A percentile compares a stretch with the other conserved stretches of the same genome.
Conservation (phyloP, 2,329 filamentous ascomycete genomes). For the Keithomyces neogunnii region DNA sequence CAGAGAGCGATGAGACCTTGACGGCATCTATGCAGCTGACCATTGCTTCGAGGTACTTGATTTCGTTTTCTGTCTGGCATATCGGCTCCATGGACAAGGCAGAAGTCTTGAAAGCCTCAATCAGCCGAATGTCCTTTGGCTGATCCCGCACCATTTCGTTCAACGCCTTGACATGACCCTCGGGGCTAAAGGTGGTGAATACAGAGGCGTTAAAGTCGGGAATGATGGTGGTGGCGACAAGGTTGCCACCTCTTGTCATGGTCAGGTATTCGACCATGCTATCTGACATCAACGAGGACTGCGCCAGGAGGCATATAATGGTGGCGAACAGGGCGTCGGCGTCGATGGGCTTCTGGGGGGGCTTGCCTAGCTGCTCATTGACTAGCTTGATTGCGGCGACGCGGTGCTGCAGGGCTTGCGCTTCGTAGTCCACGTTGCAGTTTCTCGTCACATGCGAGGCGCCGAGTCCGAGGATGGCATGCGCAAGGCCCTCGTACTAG, state of each 20-base stretch:
- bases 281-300: constrained; percentile 27
- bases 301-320: constrained; percentile 25
- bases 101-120: constrained; percentile 13
- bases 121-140: constrained; percentile 12
- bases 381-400: constrained; percentile 25
- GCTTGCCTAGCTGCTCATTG: constrained; percentile 21
- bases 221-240: constrained; percentile 16
- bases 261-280: constrained; percentile 30
- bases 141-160: constrained; percentile 13
- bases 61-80: constrained; percentile 11
- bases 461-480: constrained; percentile 28
- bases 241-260: constrained; percentile 23
- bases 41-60: constrained; percentile 13
- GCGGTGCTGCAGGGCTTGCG: constrained; percentile 26
- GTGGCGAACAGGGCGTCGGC: constrained; percentile 28
- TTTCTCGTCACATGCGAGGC: constrained; percentile 27
- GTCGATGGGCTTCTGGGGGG: constrained; percentile 18
- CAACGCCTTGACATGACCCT: constrained; percentile 18
- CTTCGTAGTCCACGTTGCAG: constrained; percentile 16
- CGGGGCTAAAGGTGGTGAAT: constrained; percentile 14
- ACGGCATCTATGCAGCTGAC: constrained; percentile 9
- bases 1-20: constrained; percentile 11
- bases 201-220: constrained; percentile 13
- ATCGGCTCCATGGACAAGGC: constrained; percentile 12
- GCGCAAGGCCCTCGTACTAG: constrained; percentile 28